Evolutionary conservation across 2,329 filamentous ascomycete genomes (phyloP).

Genomic region (Trichoderma oligosporum): DNA sequence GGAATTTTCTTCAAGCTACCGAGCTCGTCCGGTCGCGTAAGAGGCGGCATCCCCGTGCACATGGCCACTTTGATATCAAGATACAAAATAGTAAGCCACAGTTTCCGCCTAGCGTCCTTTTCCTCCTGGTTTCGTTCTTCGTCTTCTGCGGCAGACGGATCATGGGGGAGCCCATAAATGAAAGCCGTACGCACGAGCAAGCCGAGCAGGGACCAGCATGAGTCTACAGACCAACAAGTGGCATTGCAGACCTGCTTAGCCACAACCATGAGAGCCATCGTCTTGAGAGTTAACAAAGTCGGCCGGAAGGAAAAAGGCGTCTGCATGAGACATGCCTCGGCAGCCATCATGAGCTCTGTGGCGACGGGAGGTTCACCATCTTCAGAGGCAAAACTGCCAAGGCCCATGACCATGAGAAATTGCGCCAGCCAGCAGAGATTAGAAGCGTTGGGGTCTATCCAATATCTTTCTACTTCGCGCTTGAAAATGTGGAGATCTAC

Average conservation of each 20-base stretch:
- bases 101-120: slow-evolving; percentile 29
- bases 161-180: slow-evolving; percentile 35
- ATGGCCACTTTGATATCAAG: slow-evolving; percentile 37
- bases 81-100: slow-evolving; percentile 37
- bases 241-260: slow-evolving; percentile 38
- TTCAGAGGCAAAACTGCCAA: slow-evolving; percentile 32
- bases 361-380: slow-evolving; percentile 33
- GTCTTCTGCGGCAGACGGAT: slow-evolving; percentile 26
- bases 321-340: slow-evolving; percentile 37
- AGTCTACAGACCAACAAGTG: slow-evolving; percentile 37
- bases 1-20: slow-evolving; percentile 27
- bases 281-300: slow-evolving; percentile 32
- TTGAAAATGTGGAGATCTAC: slow-evolving; percentile 32
- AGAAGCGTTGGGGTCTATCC: slow-evolving; percentile 29
- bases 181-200: slow-evolving; percentile 34
- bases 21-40: slow-evolving; percentile 33
- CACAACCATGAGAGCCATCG: slow-evolving; percentile 33
- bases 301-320: slow-evolving; percentile 39
- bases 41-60: slow-evolving; percentile 35
- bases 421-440: slow-evolving; percentile 34
- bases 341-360: slow-evolving; percentile 36
- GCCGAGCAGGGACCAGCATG: slow-evolving; percentile 35
- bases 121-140: slow-evolving; percentile 27
- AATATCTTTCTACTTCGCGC: slow-evolving; percentile 33
- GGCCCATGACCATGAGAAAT: slow-evolving; percentile 36